Evolutionary conservation across 345 rosid species (phyloP).

Genomic region (Rhodamnia rubescens): DNA sequence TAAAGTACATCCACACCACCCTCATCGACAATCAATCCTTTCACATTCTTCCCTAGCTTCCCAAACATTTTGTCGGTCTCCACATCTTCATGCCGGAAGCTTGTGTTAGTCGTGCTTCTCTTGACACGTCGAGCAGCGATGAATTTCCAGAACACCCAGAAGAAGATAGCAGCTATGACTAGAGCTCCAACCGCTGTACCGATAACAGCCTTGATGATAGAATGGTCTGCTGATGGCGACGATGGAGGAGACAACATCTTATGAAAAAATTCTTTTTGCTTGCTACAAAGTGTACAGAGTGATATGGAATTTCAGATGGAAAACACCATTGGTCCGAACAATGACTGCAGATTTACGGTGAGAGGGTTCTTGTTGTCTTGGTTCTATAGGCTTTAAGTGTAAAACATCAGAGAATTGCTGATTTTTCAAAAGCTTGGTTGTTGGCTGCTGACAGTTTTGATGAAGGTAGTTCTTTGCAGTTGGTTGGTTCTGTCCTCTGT

Average conservation of each 20-base stretch:
- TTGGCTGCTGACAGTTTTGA: conserved; percentile 11
- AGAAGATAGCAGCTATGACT: conserved; percentile 10
- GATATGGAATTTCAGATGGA: background rate
- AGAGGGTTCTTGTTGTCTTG: background rate
- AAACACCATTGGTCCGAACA: background rate
- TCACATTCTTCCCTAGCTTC: conserved; percentile 23
- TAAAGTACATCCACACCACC: conserved; percentile 45
- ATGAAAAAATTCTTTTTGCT: background rate
- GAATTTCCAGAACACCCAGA: conserved; percentile 16
- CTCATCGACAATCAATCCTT: conserved; percentile 33
- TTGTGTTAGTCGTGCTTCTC: conserved; percentile 1
- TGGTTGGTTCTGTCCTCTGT: background rate
- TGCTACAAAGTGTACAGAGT: background rate
- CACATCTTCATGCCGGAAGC: conserved; percentile 21
- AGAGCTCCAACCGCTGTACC: conserved; percentile 18
- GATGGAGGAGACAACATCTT: background rate
- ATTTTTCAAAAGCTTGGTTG: background rate
- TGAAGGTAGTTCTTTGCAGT: conserved; percentile 12
- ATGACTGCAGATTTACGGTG: background rate
- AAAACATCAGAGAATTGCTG: background rate
- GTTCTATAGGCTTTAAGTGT: background rate
- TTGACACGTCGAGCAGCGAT: background rate
- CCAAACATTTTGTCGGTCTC: conserved; percentile 19
- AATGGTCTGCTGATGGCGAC: background rate
- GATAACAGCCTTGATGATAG: conserved; percentile 8